phyloP scores from a whole-genome alignment of 2,329 filamentous ascomycete genomes.

The Pseudopyricularia javanii region DNA sequence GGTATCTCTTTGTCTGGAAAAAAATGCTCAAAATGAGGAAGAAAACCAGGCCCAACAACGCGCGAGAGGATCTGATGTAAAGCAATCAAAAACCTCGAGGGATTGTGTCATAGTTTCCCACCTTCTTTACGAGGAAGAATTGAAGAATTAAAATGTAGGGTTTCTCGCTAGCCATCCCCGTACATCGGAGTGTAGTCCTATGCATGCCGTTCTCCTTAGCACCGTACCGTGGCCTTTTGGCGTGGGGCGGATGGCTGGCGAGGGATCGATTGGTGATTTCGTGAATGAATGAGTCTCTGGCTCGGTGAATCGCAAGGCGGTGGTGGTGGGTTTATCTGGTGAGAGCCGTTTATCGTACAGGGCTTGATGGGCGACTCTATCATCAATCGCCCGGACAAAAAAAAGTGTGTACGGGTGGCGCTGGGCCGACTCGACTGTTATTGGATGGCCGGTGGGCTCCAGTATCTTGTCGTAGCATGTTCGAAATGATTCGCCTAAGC shows the following conservation, averaged over 20 bases:
- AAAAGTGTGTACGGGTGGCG: neutral
- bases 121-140: neutral
- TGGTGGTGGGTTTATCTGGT: neutral
- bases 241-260: neutral
- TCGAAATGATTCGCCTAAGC: slow-evolving; percentile 14
- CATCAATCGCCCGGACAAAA: neutral
- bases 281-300: neutral
- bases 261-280: neutral
- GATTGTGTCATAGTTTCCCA: neutral
- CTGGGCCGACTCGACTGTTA: neutral
- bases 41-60: neutral
- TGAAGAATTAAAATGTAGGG: neutral
- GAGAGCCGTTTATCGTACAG: neutral
- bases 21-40: neutral
- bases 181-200: neutral
- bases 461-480: neutral
- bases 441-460: neutral
- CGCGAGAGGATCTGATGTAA: neutral
- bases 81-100: neutral
- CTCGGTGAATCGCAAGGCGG: neutral
- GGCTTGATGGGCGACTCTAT: neutral
- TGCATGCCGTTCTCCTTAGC: neutral
- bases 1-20: neutral
- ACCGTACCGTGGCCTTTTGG: neutral
- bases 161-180: neutral